Percentiles rank a stretch among this genome's conserved stretches.
Conservation (phyloP, 2,329 filamentous ascomycete genomes). For the Xylaria sp. region DNA sequence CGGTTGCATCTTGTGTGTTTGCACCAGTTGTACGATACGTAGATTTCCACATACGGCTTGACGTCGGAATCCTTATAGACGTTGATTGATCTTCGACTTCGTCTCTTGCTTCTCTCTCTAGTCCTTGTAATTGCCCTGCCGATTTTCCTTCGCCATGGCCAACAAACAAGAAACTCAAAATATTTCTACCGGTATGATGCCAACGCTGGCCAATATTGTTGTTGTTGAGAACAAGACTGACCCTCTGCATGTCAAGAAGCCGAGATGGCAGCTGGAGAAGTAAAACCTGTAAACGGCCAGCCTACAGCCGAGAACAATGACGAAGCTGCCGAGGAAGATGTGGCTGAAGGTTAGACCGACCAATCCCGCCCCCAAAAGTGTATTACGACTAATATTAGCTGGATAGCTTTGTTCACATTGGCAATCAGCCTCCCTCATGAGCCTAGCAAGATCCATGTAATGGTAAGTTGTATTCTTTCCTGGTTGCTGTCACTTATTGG, state of each 20-base stretch:
- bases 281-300: slow-evolving; percentile 35
- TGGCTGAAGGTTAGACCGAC: slow-evolving; percentile 36
- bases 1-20: slow-evolving; percentile 31
- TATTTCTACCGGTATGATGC: slow-evolving; percentile 33
- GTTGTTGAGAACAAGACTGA: slow-evolving; percentile 17
- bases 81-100: slow-evolving; percentile 15
- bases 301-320: slow-evolving; percentile 31
- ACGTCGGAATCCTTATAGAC: slow-evolving; percentile 24
- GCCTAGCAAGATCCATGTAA: slow-evolving; percentile 80
- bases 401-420: slow-evolving; percentile 61
- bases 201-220: not conserved
- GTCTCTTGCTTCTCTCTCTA: slow-evolving; percentile 17
- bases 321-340: slow-evolving; percentile 36
- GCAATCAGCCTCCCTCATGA: slow-evolving; percentile 83
- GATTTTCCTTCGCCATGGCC: slow-evolving; percentile 36
- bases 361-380: not conserved
- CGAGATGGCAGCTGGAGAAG: slow-evolving; percentile 32
- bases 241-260: slow-evolving; percentile 26
- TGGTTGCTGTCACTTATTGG: not conserved
- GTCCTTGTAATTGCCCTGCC: slow-evolving; percentile 16
- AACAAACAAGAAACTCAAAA: slow-evolving; percentile 38
- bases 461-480: slow-evolving; percentile 61
- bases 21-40: slow-evolving; percentile 30
- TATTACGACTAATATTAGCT: slow-evolving; percentile 22
- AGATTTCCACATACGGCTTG: not conserved